Percentiles rank a stretch among this genome's conserved stretches.
These are phyloP conservation scores for Metschnikowia sp. DNA, from an alignment of 805 yeast genomes.

Conservation along the genomic window DNA sequence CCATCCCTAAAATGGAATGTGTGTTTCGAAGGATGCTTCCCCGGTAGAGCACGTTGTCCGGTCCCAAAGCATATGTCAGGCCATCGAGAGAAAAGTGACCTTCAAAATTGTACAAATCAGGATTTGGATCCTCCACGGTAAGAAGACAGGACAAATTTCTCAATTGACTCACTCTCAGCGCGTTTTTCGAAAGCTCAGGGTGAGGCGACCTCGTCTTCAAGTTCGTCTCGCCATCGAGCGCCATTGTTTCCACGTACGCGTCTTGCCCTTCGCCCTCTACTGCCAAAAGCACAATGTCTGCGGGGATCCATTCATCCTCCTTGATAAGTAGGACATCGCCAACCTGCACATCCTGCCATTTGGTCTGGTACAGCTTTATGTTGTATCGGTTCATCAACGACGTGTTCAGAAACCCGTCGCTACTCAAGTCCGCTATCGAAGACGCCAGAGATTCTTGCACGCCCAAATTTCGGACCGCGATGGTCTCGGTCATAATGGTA, in stretches of 20 bases:
- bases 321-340: slow-evolving; percentile 76
- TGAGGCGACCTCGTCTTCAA: slow-evolving; percentile 73
- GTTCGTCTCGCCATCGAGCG: slow-evolving; percentile 95
- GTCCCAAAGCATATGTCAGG: slow-evolving; percentile 55
- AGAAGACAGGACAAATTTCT: slow-evolving; percentile 50
- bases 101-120: slow-evolving; percentile 87
- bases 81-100: slow-evolving; percentile 55
- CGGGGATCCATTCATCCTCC: slow-evolving; percentile 92
- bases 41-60: slow-evolving; percentile 83
- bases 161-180: slow-evolving; percentile 50
- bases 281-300: slow-evolving; percentile 75
- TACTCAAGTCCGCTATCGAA: slow-evolving; percentile 3
- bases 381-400: slow-evolving; percentile 24
- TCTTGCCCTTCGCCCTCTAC: slow-evolving; percentile 59
- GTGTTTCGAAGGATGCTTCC: slow-evolving; percentile 92
- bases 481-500: slow-evolving; percentile 39
- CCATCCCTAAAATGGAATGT: slow-evolving; percentile 67
- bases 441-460: background rate
- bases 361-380: slow-evolving; percentile 27
- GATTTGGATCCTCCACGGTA: slow-evolving; percentile 86
- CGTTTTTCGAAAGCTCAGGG: slow-evolving; percentile 51
- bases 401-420: slow-evolving; percentile 12
- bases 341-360: slow-evolving; percentile 81
- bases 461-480: slow-evolving; percentile 17
- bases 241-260: slow-evolving; percentile 91